Conservation (phyloP, 257 asterid species). For the Craterostigma plantagineum region DNA sequence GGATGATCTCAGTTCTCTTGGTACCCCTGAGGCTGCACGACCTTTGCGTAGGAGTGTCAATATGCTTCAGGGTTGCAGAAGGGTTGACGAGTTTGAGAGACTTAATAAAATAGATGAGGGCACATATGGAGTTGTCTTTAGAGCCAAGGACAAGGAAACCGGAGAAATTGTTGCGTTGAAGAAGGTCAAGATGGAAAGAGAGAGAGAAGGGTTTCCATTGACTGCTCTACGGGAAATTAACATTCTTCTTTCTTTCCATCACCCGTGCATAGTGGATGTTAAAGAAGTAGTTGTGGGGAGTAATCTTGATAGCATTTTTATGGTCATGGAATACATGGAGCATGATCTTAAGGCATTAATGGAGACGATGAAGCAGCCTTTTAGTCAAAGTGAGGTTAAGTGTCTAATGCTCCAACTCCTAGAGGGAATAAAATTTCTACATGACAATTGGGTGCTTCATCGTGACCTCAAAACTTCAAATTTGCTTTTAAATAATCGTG, state of each 20-base stretch:
- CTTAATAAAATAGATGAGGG: constrained; percentile 90
- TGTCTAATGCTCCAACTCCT: constrained; percentile 90
- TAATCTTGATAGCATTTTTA: constrained; percentile 72
- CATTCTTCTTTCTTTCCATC: constrained; percentile 70
- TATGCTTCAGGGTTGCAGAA: constrained; percentile 90
- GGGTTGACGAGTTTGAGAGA: constrained; percentile 80
- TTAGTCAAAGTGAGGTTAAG: constrained; percentile 81
- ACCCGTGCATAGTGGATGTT: constrained; percentile 75
- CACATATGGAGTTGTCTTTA: constrained; percentile 77
- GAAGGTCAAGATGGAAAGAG: constrained; percentile 94
- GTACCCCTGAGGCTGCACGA: constrained; percentile 26
- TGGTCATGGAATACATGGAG: constrained; percentile 99
- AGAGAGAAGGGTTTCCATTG: constrained; percentile 89
- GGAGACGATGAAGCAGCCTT: constrained; percentile 87
- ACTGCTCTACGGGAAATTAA: constrained; percentile 83
- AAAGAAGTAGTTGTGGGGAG: constrained; percentile 89
- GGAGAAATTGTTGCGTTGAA: constrained; percentile 89
- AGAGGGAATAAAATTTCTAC: constrained; percentile 69
- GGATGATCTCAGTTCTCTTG: constrained; percentile 26
- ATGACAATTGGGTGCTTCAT: constrained; percentile 92
- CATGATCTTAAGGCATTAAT: constrained; percentile 82
- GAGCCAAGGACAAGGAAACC: constrained; percentile 81
- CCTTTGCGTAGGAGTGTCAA: constrained; percentile 34
- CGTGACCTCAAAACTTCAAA: constrained; percentile 86
- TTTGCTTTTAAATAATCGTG: constrained; percentile 63